Evolutionary conservation across 225 moss, liverwort and hornwort species (phyloP), one percentile per base, ranked within the genome.

Genomic region (Anthoceros angustus): DNA sequence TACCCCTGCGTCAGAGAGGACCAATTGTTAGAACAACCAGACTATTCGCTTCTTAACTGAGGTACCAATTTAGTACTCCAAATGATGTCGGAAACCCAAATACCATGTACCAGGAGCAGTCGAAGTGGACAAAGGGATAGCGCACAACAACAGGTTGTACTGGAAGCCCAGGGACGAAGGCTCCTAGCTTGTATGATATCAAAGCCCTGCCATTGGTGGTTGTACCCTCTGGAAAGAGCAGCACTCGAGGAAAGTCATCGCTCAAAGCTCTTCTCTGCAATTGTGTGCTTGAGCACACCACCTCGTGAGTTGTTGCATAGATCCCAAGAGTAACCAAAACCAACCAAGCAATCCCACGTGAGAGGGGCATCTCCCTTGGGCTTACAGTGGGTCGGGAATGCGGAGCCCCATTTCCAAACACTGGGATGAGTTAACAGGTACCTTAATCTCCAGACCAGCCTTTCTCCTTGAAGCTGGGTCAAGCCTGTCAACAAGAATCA

Each of bases 151-250:
- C 93, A 42, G 89, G 93, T 77, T 93, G 90, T 70, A 90, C 78
- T 42, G 93, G 79, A 78, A 86, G 78, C 62, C 84, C 90, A 71
- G 84, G 90, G 64, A 82, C 75, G 65, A 93, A 93, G 41, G 93
- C 93, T 63, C 93, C 93, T 69, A 82, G 83, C 66, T 90, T 90
- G 70, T 81, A 93, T 65, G 93, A 86, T 66, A 93, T 93, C 5
- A 93, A 69, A 20, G 86, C 75, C 73, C 78, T 80, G 42, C 93
- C 93, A 63, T 93, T 93, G 12, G 93, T 90, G 66, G 93, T 93
- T 25, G 93, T 90, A 25, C 87, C 90, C 78, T 93, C 93, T 3
- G 87, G 93, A 81, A 93, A 93, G 71, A 93, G 72, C 2, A 93
- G 71, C 70, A 93, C 93, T 8, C 77, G 65, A 14, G 90, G 87